Conservation (phyloP, 257 asterid species). For the Jaltomata sinuosa region DNA sequence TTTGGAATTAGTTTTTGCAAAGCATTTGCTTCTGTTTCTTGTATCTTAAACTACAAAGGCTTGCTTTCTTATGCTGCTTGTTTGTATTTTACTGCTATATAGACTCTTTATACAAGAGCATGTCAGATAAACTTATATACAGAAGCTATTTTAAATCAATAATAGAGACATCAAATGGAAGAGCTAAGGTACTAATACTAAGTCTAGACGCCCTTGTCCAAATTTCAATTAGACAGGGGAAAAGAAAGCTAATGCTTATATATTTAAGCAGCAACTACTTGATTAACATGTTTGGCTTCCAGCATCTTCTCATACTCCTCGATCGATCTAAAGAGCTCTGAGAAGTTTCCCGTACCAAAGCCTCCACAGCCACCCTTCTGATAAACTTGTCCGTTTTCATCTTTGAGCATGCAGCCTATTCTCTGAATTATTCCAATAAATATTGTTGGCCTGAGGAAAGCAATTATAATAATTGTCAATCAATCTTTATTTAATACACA, state of each 20-base stretch:
- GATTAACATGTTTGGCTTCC: constrained; percentile 43
- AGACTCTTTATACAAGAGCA: not conserved
- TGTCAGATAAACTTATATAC: not conserved
- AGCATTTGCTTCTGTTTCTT: no score
- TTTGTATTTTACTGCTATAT: no score
- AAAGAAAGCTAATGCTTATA: no score
- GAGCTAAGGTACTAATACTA: no score
- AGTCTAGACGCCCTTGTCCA: not conserved
- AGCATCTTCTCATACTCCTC: constrained; percentile 89
- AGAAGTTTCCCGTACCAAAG: constrained; percentile 87
- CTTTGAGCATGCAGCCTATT: constrained; percentile 79
- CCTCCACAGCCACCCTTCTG: constrained; percentile 98
- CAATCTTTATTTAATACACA: not conserved
- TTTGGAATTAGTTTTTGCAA: no score
- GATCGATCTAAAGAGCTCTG: constrained; percentile 80
- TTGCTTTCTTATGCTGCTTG: no score
- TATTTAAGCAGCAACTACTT: constrained; percentile 16
- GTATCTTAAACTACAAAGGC: no score
- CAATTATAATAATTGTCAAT: not conserved
- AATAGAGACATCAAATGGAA: not conserved
- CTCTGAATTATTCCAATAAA: constrained; percentile 90
- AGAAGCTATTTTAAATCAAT: not conserved
- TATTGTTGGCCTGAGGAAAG: constrained; percentile 63
- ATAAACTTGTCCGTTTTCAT: constrained; percentile 47
- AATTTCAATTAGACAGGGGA: not conserved